These are phyloP conservation scores for Chrysosporium queenslandicum DNA, from an alignment of 2,329 filamentous ascomycete genomes.

Conservation along the genomic window DNA sequence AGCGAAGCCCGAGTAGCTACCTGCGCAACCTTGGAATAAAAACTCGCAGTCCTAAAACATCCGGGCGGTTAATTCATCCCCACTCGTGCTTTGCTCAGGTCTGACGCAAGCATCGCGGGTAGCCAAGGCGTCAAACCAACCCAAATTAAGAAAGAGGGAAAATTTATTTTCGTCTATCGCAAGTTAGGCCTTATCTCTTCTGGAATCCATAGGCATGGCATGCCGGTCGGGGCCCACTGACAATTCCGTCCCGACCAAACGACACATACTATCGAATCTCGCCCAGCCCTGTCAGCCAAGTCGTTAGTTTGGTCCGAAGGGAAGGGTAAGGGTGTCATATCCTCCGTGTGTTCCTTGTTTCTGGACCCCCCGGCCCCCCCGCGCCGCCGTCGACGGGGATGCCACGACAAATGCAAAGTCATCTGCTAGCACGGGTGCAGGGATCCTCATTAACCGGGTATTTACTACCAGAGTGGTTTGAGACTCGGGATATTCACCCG, in stretches of 20 bases:
- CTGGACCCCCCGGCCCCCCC: neutral
- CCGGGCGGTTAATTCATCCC: neutral
- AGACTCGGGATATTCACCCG: too few species aligned
- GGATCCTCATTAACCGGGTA: too few species aligned
- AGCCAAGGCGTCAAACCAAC: neutral
- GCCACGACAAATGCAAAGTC: neutral
- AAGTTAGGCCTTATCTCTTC: neutral
- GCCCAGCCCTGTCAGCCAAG: neutral
- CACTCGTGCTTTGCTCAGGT: too few species aligned
- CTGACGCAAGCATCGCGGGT: neutral
- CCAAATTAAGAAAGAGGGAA: neutral
- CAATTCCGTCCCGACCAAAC: neutral
- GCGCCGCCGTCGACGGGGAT: neutral
- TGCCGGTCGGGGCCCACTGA: neutral
- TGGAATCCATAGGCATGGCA: neutral
- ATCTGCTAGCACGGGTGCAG: neutral
- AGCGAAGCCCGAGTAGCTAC: neutral
- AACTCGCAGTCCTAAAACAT: too few species aligned
- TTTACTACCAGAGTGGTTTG: too few species aligned
- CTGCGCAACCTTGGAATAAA: too few species aligned
- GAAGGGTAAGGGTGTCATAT: neutral
- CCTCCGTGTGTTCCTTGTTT: neutral
- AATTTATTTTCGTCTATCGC: neutral
- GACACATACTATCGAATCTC: neutral
- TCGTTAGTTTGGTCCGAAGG: conserved; percentile 1